Conservation (phyloP, 192 early-diverging fungal genomes). For the Podochytrium sp. region DNA sequence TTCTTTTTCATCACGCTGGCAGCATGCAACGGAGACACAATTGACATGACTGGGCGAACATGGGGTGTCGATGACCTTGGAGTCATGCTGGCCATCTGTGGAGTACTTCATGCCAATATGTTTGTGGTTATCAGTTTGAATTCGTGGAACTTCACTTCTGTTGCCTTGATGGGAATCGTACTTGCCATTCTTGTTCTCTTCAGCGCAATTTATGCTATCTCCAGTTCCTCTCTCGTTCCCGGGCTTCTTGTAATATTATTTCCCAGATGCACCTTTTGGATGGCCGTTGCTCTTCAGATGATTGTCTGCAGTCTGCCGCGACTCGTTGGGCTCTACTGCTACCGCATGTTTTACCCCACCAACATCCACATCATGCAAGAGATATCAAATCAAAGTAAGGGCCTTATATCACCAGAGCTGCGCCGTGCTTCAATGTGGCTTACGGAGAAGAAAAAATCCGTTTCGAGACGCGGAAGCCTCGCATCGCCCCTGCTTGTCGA, state of each 20-base stretch:
- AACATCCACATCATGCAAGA: constrained; percentile 89
- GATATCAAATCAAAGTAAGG: constrained; percentile 35
- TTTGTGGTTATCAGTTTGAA: constrained; percentile 76
- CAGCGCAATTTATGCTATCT: constrained; percentile 60
- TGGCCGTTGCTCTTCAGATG: constrained; percentile 61
- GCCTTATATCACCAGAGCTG: neutral
- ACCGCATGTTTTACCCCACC: constrained; percentile 74
- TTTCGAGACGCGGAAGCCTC: neutral
- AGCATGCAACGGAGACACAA: constrained; percentile 49
- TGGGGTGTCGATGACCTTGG: constrained; percentile 55
- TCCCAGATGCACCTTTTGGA: constrained; percentile 70
- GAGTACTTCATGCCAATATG: constrained; percentile 76
- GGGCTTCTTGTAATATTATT: constrained; percentile 65
- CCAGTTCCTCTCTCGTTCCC: constrained; percentile 53
- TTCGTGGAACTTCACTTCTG: constrained; percentile 71
- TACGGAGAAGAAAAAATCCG: neutral
- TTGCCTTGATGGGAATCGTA: constrained; percentile 45
- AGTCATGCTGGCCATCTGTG: constrained; percentile 71
- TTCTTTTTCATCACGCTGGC: constrained; percentile 66
- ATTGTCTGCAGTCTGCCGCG: constrained; percentile 77
- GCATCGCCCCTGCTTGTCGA: neutral
- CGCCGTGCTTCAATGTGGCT: neutral
- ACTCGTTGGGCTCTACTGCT: constrained; percentile 64
- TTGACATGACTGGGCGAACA: constrained; percentile 29
- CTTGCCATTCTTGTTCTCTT: constrained; percentile 62